These are phyloP conservation scores for Euptelea pleiosperma DNA, from an alignment of 164 flowering plant species.

Conservation along the genomic window DNA sequence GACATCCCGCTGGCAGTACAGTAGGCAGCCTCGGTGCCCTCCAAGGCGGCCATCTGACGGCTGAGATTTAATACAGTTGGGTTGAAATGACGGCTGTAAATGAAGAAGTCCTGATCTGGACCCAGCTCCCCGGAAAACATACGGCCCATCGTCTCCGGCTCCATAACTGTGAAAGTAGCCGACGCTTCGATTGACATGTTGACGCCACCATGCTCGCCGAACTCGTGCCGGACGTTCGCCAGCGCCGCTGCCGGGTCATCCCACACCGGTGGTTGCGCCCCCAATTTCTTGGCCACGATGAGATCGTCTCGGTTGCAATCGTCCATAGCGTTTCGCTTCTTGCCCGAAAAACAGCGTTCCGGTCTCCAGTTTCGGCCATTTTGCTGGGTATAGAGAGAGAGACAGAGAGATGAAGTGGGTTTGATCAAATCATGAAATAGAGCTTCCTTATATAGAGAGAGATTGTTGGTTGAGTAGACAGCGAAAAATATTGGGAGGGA, in stretches of 20 bases:
- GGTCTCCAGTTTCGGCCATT: constrained; percentile 33
- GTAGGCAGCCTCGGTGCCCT: constrained; percentile 95
- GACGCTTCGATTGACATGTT: constrained; percentile 99
- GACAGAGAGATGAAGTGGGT: too few relatives aligned
- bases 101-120: constrained; percentile 88
- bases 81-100: constrained; percentile 96
- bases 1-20: constrained; percentile 96
- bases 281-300: constrained; percentile 33
- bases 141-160: constrained; percentile 81
- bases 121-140: constrained; percentile 94
- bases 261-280: constrained; percentile 1
- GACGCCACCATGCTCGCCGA: constrained; percentile 97
- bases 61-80: constrained; percentile 84
- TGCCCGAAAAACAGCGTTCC: constrained; percentile 14
- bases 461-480: too few relatives aligned
- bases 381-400: too few relatives aligned
- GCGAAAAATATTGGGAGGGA: too few relatives aligned
- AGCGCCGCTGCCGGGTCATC: constrained; percentile 74
- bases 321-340: constrained; percentile 32
- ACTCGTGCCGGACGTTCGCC: constrained; percentile 74
- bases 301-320: constrained; percentile 24
- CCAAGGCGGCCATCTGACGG: constrained; percentile 93
- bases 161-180: constrained; percentile 98
- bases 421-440: too few relatives aligned
- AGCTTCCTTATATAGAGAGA: too few relatives aligned